phyloP scores from a whole-genome alignment of 164 flowering plant species.

The Piper longum region DNA sequence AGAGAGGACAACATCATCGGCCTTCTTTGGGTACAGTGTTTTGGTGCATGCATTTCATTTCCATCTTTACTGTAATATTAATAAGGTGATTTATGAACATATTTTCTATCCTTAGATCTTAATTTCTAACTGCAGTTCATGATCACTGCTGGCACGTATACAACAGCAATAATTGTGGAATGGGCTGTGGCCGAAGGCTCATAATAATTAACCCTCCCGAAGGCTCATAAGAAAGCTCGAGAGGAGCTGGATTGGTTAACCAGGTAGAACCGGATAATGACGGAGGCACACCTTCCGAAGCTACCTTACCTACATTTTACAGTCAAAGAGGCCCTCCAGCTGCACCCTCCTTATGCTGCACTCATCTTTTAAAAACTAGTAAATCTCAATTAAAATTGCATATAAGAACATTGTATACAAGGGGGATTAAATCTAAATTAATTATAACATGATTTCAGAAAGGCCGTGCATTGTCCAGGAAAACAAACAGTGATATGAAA shows the following conservation, averaged over 20 bases:
- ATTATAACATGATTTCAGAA: no score
- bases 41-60: no score
- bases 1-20: constrained; percentile 44
- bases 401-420: no score
- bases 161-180: constrained; percentile 16
- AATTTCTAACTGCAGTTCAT: constrained; percentile 9
- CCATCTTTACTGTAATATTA: no score
- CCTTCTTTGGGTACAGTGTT: constrained; percentile 38
- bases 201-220: no score
- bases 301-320: constrained; percentile 17
- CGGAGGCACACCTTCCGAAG: constrained; percentile 15
- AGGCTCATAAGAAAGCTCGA: constrained; percentile 18
- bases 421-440: no score
- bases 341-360: constrained; percentile 17
- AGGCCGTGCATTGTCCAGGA: no score
- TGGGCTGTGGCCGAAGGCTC: constrained; percentile 30
- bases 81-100: background rate
- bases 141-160: constrained; percentile 23
- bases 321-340: constrained; percentile 17
- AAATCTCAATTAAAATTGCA: no score
- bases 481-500: no score
- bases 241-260: constrained; percentile 19
- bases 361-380: no score
- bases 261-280: constrained; percentile 13
- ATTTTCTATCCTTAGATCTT: background rate